Base-by-base conservation (phyloP, 164 flowering plant genomes). In the Sextonia rubra region DNA sequence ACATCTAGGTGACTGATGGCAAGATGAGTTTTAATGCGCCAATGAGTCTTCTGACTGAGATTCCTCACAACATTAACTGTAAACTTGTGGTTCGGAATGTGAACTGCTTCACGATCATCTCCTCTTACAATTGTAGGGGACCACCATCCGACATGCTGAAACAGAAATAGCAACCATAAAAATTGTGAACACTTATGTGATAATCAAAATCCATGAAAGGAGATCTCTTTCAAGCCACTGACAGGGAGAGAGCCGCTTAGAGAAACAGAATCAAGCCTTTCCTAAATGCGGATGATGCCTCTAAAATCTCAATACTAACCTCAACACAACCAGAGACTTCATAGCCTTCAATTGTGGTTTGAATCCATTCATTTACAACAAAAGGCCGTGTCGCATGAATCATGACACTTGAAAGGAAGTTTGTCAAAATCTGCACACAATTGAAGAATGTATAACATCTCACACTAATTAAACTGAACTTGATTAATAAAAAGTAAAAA, bases 141-240 rank as follows among this genome's bases (percentile, higher is more conserved):
- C 99, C 99, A 93, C 99, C 98, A 96, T 52, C 99, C 98, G 60
- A 96, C 97, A 79, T 91, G 97, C 99, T 93, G 88, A 69, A 77
- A 75, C 15, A 0, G 72, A 61, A 61, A 61, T 15, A 64, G n/a
- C 30, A 61, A 12, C 26, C 26, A 61, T 22, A 61, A 61, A 61
- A 61, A 27, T 37, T 37, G 7, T 0, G 11, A 37, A 37, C 8
- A 37, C 11, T 37, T 37, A 37, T 8, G 11, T 37, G 8, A 37
- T 37, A 37, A 37, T 37, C 44, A 37, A 37, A 37, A 37, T 9
- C 44, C 44, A 37, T 37, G 44, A 37, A 8, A 37, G 44, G 44
- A 8, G 8, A 37, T 37, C 11, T 37, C 44, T 37, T 37, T 37
- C 7, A 8, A 37, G 44, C 44, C 6, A 37, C 44, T 32, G 9